phyloP scores from a whole-genome alignment of 257 asterid genomes.

The Catharanthus roseus region DNA sequence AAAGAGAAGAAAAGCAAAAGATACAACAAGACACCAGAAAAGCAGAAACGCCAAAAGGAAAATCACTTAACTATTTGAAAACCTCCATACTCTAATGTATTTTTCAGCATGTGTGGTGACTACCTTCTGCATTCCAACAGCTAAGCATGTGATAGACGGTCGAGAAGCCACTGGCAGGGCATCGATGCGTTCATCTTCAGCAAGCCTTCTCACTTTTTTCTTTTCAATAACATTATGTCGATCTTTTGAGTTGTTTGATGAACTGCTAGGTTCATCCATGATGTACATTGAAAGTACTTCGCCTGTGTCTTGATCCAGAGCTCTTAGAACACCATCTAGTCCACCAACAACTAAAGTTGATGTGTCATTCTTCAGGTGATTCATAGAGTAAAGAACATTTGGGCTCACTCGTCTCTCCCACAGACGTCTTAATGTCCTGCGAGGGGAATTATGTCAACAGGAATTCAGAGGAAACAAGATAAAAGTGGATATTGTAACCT shows the following conservation, averaged over 20 bases:
- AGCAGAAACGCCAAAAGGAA: background rate
- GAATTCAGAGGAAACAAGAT: background rate
- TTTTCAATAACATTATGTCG: conserved; percentile 30
- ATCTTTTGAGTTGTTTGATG: conserved; percentile 22
- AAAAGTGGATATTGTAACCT: background rate
- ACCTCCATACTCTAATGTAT: conserved; percentile 65
- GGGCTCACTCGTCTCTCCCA: conserved; percentile 79
- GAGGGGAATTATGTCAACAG: background rate
- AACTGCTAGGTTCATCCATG: conserved; percentile 36
- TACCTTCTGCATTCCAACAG: conserved; percentile 91
- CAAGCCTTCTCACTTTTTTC: conserved; percentile 44
- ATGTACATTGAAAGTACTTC: conserved; percentile 58
- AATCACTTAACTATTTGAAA: background rate
- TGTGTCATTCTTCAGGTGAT: conserved; percentile 54
- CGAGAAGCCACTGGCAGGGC: conserved; percentile 47
- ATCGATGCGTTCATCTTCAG: conserved; percentile 55
- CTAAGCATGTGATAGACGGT: conserved; percentile 68
- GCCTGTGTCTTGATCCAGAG: conserved; percentile 69
- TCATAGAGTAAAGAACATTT: conserved; percentile 66
- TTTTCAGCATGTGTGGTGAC: conserved; percentile 61
- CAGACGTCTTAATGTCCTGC: conserved; percentile 41
- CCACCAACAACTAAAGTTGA: conserved; percentile 82
- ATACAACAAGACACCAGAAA: background rate
- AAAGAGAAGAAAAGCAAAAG: too few relatives aligned
- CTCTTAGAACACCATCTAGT: conserved; percentile 79